Base-by-base conservation (phyloP, 345 rosid species). In the Eucalyptus polyanthemos region DNA sequence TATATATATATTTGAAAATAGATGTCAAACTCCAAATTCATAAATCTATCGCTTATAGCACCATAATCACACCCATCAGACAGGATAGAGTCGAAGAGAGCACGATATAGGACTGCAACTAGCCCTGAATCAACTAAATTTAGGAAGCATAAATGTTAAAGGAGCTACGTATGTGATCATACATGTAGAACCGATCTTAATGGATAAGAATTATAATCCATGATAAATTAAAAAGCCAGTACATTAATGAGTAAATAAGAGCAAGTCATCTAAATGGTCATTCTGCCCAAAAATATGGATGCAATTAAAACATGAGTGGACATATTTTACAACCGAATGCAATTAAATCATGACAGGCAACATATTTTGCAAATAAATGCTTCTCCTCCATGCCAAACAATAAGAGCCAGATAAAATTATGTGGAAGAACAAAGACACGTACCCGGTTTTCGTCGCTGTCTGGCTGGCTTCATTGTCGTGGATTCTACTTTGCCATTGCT, bases 361-460 rank as follows among this genome's bases (percentile, higher is more conserved):
- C 85, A 76, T 21, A 76, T 37, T 76, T 40, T 76, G 85, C 85
- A 76, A 40, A 76, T 76, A 76, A 40, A 76, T 76, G 47, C 29
- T 76, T 76, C 47, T 76, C 27, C 47, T 76, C 47, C 47, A 21
- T 37, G 45, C 25, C 14, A 72, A 72, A 72, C 24, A 1, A 76
- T 37, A 76, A 76, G 83, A 40, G 47, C 47, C 85, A 21, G 9
- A 76, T 76, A 76, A 40, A 88, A 22, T 40, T 22, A 11, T 54
- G 89, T 12, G 60, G 69, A 53, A 86, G 85, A 65, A 80, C 29
- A 8, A 44, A 40, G 89, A 86, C 45, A 86, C 87, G 34, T 90
- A 98, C 99, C 99, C 92, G 93, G 95, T 92, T 95, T 98, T 87
- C 96, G 95, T 50, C 97, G 93, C 93, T 94, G 97, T 91, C 98